phyloP scores from a whole-genome alignment of 2,329 filamentous ascomycete genomes.

The Huntiella moniliformis region DNA sequence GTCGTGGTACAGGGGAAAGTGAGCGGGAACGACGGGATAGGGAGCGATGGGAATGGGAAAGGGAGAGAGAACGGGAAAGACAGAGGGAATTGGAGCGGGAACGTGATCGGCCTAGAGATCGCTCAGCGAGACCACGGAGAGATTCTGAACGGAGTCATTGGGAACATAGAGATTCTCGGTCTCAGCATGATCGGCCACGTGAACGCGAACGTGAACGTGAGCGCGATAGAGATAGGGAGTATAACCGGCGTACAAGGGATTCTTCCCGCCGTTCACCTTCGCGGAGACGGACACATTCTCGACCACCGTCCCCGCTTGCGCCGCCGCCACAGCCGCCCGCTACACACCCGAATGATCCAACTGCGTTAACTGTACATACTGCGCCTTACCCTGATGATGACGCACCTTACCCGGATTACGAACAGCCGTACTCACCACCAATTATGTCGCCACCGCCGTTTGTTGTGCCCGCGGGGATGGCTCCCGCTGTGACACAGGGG shows the following conservation, averaged over 20 bases:
- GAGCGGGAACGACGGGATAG: not conserved
- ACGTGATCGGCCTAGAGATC: not conserved
- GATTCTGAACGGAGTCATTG: no score
- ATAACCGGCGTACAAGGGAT: constrained; percentile 1
- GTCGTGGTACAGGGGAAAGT: not conserved
- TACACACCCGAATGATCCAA: constrained; percentile 10
- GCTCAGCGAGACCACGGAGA: no score
- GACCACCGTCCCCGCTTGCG: no score
- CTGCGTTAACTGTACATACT: not conserved
- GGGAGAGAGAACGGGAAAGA: not conserved
- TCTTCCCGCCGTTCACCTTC: constrained; percentile 13
- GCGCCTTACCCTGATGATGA: constrained; percentile 9
- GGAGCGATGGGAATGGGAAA: not conserved
- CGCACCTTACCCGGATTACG: not conserved
- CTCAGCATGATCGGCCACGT: no score
- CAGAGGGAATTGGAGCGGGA: not conserved
- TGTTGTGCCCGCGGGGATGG: no score
- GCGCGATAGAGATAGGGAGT: not conserved
- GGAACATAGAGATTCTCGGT: no score
- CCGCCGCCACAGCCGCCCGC: no score
- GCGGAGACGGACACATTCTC: no score
- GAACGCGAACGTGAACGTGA: not conserved
- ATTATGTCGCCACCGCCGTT: not conserved
- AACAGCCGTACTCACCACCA: not conserved
- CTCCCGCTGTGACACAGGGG: no score